A percentile compares a stretch with the other conserved stretches of the same genome.
phyloP scores from a whole-genome alignment of 2,329 filamentous ascomycete species.

The Penicillium sp. region DNA sequence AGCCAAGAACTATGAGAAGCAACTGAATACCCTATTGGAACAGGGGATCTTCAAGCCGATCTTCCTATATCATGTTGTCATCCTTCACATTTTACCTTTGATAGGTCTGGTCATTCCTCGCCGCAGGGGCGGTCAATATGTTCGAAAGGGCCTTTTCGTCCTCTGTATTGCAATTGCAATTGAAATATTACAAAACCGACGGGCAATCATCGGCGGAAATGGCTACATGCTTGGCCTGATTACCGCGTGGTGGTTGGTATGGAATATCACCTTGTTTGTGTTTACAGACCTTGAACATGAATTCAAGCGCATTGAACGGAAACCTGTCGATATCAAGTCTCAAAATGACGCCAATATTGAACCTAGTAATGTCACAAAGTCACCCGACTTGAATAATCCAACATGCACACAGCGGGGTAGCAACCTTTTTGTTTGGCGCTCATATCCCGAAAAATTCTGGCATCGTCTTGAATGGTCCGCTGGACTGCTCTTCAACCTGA shows the following conservation, averaged over 20 bases:
- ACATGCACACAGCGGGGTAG: not conserved
- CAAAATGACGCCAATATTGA: not conserved
- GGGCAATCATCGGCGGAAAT: conserved; percentile 52
- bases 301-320: conserved; percentile 56
- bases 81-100: conserved; percentile 41
- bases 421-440: conserved; percentile 52
- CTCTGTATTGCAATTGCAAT: conserved; percentile 45
- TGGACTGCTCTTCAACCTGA: conserved; percentile 58
- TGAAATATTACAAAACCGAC: conserved; percentile 47
- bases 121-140: conserved; percentile 34
- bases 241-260: conserved; percentile 55
- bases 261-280: conserved; percentile 54
- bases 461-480: conserved; percentile 60
- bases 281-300: conserved; percentile 57
- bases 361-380: not conserved
- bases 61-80: conserved; percentile 38
- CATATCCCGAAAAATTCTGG: conserved; percentile 51
- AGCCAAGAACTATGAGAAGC: conserved; percentile 22
- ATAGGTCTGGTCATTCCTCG: conserved; percentile 55
- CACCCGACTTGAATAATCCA: not conserved
- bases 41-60: conserved; percentile 35
- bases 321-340: not conserved
- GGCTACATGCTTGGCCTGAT: conserved; percentile 58
- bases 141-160: conserved; percentile 49
- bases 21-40: conserved; percentile 28